Evolutionary conservation across 2,329 filamentous ascomycete genomes (phyloP), one percentile per base, ranked within the genome.

Genomic region (Fusarium sacchari): DNA sequence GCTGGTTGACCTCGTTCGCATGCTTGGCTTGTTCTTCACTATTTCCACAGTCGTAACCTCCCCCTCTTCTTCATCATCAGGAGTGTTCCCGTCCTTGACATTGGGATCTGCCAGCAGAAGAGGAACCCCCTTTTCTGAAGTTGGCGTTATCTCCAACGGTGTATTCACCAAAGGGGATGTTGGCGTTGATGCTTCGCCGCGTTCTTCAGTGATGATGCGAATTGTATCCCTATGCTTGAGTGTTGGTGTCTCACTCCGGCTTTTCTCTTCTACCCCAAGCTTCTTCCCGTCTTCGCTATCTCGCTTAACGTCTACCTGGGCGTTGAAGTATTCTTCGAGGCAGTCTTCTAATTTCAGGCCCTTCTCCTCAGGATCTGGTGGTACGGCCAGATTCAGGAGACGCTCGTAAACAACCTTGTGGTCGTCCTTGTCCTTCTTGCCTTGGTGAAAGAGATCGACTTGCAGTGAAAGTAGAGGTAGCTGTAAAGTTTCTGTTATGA

Each of bases 321-420:
- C 95, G 82, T 98, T 98, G 87, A 98, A 98, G 79, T 98, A 98
- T 60, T 93, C 91, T 80, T 98, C 95, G 24, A 99, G 84, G 76
- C 96, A 98, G 74, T 97, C 93, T 82, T 98, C 96, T 26, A 99
- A 84, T 34, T 92, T 95, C 69, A 98, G 88, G 6, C 88, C 87
- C 66, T 90, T 90, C 30, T 91, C 91, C 50, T 93, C 90, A 11
- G 91, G 88, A 56, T 94, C 91, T 3, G 91, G 87, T 0, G 94
- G 94, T n/a, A 99, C 93, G 2, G 95, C 95, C 44, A 99, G 90
- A 78, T 98, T 96, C 12, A 99, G 86, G 28, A 98, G 84, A 60
- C 96, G 88, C 83, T 99, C 96, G 75, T 97, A 96, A 60, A 98
- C 91, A 64, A 97, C 94, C 80, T 97, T 97, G 85, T 98, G 96